Evolutionary conservation across 2,329 filamentous ascomycete genomes (phyloP), one percentile per base, ranked within the genome.

Genomic region (Aspergillus oerlinghausenensis): DNA sequence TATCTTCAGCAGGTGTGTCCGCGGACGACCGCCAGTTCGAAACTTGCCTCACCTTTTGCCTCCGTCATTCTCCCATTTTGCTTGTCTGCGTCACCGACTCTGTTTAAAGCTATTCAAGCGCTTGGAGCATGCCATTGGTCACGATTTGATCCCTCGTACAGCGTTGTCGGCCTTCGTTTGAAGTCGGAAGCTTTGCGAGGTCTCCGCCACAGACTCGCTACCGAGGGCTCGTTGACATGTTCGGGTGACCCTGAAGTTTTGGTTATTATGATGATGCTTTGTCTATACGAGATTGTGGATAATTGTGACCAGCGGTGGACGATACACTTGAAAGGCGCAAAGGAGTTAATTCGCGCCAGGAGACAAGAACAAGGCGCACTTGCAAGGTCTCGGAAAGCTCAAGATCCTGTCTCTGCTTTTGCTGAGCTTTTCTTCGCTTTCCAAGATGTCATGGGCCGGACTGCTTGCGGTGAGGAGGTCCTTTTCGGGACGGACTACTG

Each of bases 361-460:
- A 69, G 70, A 29, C 67, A 71, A 35, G 63, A 62, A 25, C 60
- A 61, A 17, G 53, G 54, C 11, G 25, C 53, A 9, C 51, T 59
- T 7, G 38, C 60, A 0, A 48, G 55, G 5, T 28, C 63, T 19
- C 62, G 61, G 6, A 43, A 52, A 25, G 25, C 55, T 8, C 57
- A 50, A 17, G 67, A 65, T 50, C 65, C 62, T n/a, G 66, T 73
- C 0, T 73, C 65, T 2, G 68, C 73, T 5, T 74, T 74, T 51
- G 66, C 77, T 0, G 79, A 81, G 58, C 70, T 74, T 1, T 81
- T 80, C 59, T 81, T 81, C 54, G 79, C 79, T 3, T 81, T 79
- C 14, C 79, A 81, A 56, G 79, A 81, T 56, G 77, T 80, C 17
- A 80, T 81, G 59, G 79, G 79, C 28, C 73, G 79, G 35, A 81